phyloP scores from a whole-genome alignment of 2,329 filamentous ascomycete species.

The Sarocladiaceae sp. region DNA sequence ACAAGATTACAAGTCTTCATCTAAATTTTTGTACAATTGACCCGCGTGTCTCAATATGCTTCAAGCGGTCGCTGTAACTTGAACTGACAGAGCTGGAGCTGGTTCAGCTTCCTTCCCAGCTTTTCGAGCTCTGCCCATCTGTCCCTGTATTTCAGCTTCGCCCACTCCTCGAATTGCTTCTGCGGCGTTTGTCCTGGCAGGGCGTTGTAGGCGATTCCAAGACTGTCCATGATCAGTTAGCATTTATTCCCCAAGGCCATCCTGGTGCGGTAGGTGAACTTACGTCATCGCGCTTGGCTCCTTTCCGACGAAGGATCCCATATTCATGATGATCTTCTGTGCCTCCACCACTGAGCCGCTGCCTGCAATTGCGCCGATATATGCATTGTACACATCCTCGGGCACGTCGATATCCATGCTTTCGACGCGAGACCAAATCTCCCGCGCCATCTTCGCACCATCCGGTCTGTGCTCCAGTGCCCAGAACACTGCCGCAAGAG shows the following conservation, averaged over 20 bases:
- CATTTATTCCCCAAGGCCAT: conserved; percentile 6
- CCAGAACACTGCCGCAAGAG: conserved; percentile 75
- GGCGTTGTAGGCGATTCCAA: conserved; percentile 74
- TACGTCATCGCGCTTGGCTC: conserved; percentile 68
- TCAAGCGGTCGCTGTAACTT: conserved; percentile 44
- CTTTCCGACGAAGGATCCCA: conserved; percentile 62
- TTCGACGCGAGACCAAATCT: conserved; percentile 68
- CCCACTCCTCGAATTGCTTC: conserved; percentile 70
- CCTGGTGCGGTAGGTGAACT: conserved; percentile 33
- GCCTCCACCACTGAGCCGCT: conserved; percentile 68
- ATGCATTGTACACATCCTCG: conserved; percentile 67
- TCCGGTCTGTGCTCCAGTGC: conserved; percentile 63
- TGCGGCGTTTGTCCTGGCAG: conserved; percentile 63
- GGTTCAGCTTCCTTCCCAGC: conserved; percentile 41
- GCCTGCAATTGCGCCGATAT: conserved; percentile 70
- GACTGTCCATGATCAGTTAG: conserved; percentile 36
- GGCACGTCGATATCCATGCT: conserved; percentile 77
- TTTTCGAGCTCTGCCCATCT: conserved; percentile 64
- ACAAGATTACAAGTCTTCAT: conserved; percentile 18
- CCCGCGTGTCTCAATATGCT: conserved; percentile 31
- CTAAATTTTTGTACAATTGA: conserved; percentile 25
- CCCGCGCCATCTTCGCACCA: conserved; percentile 56
- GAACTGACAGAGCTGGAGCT: conserved; percentile 43
- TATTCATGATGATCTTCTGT: conserved; percentile 60
- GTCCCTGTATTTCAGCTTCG: conserved; percentile 60